Evolutionary conservation across 1,139 yeast species (phyloP), one percentile per base, ranked within the genome.

Genomic region (Suhomyces bolitotheri): DNA sequence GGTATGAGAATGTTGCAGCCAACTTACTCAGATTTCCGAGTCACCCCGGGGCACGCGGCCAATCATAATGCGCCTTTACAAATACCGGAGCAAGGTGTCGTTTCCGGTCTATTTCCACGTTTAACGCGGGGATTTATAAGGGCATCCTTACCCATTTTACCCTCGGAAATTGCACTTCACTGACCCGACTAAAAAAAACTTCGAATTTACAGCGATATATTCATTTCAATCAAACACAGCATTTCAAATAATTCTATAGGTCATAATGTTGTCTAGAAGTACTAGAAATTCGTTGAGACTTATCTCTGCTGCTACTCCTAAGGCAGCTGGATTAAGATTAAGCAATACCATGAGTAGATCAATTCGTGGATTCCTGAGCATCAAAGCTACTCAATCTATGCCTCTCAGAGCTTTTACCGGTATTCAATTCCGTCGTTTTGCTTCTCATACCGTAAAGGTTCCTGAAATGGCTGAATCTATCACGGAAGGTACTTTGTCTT

Each of bases 381-480:
- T 29, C 13, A 24, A 22, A 9, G 8, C 36, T 6, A 22, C 33
- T 9, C 29, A 33, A 16, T 10, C 24, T 5, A 27, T 32, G 34
- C 34, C 38, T 25, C 10, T 27, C n/a, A 31, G 34, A 27, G 31
- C 35, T 13, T 10, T 43, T 39, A 45, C 46, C 43, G 22, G 27
- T 4, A 24, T 33, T 8, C 40, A 37, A 30, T 44, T 40, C 36
- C 25, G 31, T 47, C 65, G 77, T 57, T 66, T 60, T 39, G 74
- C 72, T 27, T 66, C 74, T 12, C 62, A 60, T 33, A 53, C 71
- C 37, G 95, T 92, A 40, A 87, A 89, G 64, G 98, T 92, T 24
- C 99, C 99, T 34, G 95, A 88, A 50, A 89, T 92, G 97, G 98
- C 98, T 33, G 99, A 92, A 67, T 90, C 97, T 36, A 84, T 92